Evolutionary conservation across 768 basidiomycete genomes (phyloP).

Genomic region (Multifurca ochricompacta): DNA sequence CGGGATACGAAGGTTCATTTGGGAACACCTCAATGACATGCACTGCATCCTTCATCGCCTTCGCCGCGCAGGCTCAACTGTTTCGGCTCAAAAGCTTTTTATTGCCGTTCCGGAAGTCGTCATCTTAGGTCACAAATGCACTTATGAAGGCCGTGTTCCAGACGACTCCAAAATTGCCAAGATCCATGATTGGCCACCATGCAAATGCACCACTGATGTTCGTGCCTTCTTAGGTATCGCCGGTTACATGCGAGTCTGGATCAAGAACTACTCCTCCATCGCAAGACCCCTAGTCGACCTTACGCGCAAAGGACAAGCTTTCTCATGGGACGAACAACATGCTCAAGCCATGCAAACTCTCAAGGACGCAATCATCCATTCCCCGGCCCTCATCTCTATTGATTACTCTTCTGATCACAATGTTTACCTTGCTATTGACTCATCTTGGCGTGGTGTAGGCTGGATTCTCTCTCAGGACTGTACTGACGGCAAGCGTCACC

Average conservation of each 20-base stretch:
- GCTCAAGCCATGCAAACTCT: neutral
- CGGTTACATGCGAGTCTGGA: conserved; percentile 21
- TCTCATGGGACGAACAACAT: neutral
- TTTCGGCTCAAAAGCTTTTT: no score
- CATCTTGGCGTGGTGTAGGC: conserved; percentile 23
- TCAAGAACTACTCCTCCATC: conserved; percentile 22
- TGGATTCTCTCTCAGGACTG: conserved; percentile 27
- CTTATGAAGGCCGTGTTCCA: conserved; percentile 28
- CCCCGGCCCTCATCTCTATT: conserved; percentile 21
- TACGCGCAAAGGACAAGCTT: conserved; percentile 19
- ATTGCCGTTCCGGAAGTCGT: neutral
- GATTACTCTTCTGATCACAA: conserved; percentile 17
- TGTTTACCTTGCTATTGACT: conserved; percentile 26
- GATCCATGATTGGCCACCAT: conserved; percentile 23
- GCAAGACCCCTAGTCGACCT: conserved; percentile 19
- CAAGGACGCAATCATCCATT: neutral
- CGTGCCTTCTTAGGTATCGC: conserved; percentile 24
- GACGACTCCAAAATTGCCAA: no score
- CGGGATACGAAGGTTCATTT: no score
- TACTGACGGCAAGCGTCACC: conserved; percentile 20
- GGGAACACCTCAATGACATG: no score
- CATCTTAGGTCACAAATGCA: conserved; percentile 33
- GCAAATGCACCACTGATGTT: conserved; percentile 20
- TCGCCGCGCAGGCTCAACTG: no score
- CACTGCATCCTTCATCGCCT: neutral